Evolutionary conservation across 2,329 filamentous ascomycete species (phyloP), one percentile per base, ranked within the genome.

Genomic region (Gnomoniopsis sp.): DNA sequence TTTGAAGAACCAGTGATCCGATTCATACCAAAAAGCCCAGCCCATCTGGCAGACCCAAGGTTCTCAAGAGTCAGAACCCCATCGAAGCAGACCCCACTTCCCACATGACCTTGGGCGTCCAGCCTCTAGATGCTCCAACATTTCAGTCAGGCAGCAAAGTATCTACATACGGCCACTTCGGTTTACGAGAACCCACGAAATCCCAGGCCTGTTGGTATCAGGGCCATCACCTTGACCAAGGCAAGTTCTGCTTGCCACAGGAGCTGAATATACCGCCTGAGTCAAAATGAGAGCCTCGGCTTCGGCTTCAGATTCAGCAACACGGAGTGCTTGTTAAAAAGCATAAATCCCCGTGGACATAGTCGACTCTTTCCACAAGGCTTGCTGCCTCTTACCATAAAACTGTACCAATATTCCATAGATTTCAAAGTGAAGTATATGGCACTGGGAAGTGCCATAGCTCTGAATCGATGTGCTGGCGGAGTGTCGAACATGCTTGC

Each of bases 101-200:
- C 30, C 48, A 34, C 33, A 53, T 52, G 53, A 19, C 49, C 34
- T 48, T 23, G n/a, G 56, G 44, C 21, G 8, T 6, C 21, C 21
- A 21, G 3, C 44, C 44, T 3, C 23, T 47, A 10, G 21, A 23
- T 23, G 38, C 33, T 41, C 52, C 52, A 30, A 33, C 47, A 59
- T 44, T 57, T 59, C 56, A 46, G 11, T 59, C 57, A 54, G 52
- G 49, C 46, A 62, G 53, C 51, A 52, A 53, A 49, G 33, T 51
- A 62, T 62, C 60, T 62, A 62, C 57, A 51, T 62, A 59, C 57
- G 46, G 49, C 60, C 33, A 56, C 52, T 49, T 46, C 55, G 53
- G 49, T 59, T 62, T 62, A 62, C 60, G 60, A 56, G 46, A 53
- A 50, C 48, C 51, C 44, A 23, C 26, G 34, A 11, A 17, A 34